Percentiles rank a stretch among this genome's conserved stretches.
These are phyloP conservation scores for Telopea speciosissima DNA, from an alignment of 177 flowering plant species.

Conservation along the genomic window DNA sequence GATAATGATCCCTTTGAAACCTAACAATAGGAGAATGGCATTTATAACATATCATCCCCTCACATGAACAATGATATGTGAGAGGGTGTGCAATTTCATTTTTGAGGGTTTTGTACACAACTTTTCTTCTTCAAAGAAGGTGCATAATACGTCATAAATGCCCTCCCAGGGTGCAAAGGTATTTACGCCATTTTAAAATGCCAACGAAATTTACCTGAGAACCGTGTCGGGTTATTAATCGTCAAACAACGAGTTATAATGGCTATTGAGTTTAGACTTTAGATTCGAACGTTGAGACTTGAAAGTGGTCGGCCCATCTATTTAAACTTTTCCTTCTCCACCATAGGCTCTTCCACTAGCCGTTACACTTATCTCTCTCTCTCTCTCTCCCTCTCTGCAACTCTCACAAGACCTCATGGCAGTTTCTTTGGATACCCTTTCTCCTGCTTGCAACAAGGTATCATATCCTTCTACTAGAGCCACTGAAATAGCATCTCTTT, in stretches of 20 bases:
- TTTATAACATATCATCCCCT: too few relatives aligned
- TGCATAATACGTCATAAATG: too few relatives aligned
- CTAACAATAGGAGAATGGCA: too few relatives aligned
- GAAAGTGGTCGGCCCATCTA: neutral
- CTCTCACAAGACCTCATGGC: constrained; percentile 31
- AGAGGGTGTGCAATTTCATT: too few relatives aligned
- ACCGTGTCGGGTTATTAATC: neutral
- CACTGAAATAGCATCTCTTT: neutral
- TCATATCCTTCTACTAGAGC: constrained; percentile 7
- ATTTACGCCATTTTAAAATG: neutral
- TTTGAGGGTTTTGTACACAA: too few relatives aligned
- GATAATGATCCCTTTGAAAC: too few relatives aligned
- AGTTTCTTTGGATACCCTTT: constrained; percentile 32
- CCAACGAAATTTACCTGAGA: neutral
- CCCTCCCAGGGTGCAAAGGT: too few relatives aligned
- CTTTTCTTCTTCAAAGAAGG: too few relatives aligned
- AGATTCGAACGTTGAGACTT: constrained; percentile 11
- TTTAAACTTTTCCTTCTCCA: neutral
- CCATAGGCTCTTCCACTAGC: constrained; percentile 6
- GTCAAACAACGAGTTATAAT: neutral
- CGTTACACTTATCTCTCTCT: constrained; percentile 13
- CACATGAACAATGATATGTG: too few relatives aligned
- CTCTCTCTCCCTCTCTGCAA: constrained; percentile 6
- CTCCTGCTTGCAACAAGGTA: constrained; percentile 38
- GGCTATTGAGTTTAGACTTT: too few relatives aligned